Evolutionary conservation across 495 filamentous ascomycete genomes (phyloP).

Genomic region (Schizothecium vesticola): DNA sequence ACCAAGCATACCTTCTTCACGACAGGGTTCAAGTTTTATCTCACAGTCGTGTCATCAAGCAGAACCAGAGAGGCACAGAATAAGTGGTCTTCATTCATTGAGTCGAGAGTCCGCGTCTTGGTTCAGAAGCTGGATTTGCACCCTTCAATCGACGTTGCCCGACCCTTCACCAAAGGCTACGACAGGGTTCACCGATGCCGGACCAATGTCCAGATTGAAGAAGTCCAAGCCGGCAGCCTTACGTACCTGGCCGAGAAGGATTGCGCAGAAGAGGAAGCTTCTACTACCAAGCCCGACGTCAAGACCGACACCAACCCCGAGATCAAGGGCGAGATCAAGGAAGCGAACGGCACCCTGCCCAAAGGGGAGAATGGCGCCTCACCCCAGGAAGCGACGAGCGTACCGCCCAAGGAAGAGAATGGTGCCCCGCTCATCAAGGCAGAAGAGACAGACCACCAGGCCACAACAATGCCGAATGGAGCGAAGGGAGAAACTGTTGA

Average conservation of each 20-base stretch:
- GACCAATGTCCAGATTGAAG: constrained; percentile 61
- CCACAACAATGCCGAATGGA: neutral
- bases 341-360: constrained; percentile 17
- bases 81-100: constrained; percentile 84
- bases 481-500: constrained; percentile 17
- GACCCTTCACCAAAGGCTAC: constrained; percentile 90
- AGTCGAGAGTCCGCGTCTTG: constrained; percentile 84
- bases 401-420: neutral
- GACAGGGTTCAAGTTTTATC: constrained; percentile 85
- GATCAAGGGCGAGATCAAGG: constrained; percentile 39
- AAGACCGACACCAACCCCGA: constrained; percentile 27
- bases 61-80: constrained; percentile 78
- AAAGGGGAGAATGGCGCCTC: constrained; percentile 15
- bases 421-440: constrained; percentile 6
- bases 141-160: constrained; percentile 70
- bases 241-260: constrained; percentile 56
- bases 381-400: neutral
- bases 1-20: constrained; percentile 88
- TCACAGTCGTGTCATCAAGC: constrained; percentile 81
- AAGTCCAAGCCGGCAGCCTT: constrained; percentile 65
- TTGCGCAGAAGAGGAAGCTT: constrained; percentile 54
- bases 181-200: constrained; percentile 71
- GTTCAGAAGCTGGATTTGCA: constrained; percentile 74
- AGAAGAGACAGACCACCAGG: constrained; percentile 21
- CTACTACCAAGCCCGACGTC: constrained; percentile 36